These are phyloP conservation scores for Flaveria sonorensis DNA, from an alignment of 129 eudicot genomes.

Conservation along the genomic window DNA sequence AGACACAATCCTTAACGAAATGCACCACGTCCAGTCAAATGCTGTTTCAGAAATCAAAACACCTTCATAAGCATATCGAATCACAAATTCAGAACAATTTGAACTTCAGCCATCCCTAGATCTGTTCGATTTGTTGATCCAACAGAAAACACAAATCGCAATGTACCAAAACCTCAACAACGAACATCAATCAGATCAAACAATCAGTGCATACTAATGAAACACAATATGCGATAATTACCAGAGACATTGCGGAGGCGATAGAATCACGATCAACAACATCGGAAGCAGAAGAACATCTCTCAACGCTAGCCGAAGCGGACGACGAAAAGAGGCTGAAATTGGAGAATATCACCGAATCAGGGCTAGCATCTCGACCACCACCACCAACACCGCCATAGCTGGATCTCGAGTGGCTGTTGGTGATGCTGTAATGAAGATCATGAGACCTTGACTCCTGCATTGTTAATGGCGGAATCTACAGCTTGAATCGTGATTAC, in stretches of 20 bases:
- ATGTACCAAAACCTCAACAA: neutral
- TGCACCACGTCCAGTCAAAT: too few relatives aligned
- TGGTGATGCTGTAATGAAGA: slow-evolving; percentile 18
- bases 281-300: slow-evolving; percentile 86
- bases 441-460: slow-evolving; percentile 51
- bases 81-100: too few relatives aligned
- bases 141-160: neutral
- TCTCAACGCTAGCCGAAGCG: slow-evolving; percentile 85
- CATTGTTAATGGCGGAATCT: slow-evolving; percentile 43
- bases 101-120: neutral
- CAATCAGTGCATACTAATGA: neutral
- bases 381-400: slow-evolving; percentile 27
- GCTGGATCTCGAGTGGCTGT: slow-evolving; percentile 37
- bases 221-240: slow-evolving; percentile 1
- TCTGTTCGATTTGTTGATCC: neutral
- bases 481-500: slow-evolving; percentile 14
- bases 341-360: slow-evolving; percentile 73
- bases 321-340: slow-evolving; percentile 86
- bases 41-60: too few relatives aligned
- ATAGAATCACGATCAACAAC: slow-evolving; percentile 66
- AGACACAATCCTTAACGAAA: neutral
- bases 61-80: too few relatives aligned
- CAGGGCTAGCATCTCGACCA: slow-evolving; percentile 79
- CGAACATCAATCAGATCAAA: neutral
- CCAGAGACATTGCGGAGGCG: slow-evolving; percentile 55